Percentiles rank a stretch among this genome's conserved stretches.
These are phyloP conservation scores for Boletus pseudo-olivaceus DNA, from an alignment of 768 basidiomycete genomes.

Conservation along the genomic window DNA sequence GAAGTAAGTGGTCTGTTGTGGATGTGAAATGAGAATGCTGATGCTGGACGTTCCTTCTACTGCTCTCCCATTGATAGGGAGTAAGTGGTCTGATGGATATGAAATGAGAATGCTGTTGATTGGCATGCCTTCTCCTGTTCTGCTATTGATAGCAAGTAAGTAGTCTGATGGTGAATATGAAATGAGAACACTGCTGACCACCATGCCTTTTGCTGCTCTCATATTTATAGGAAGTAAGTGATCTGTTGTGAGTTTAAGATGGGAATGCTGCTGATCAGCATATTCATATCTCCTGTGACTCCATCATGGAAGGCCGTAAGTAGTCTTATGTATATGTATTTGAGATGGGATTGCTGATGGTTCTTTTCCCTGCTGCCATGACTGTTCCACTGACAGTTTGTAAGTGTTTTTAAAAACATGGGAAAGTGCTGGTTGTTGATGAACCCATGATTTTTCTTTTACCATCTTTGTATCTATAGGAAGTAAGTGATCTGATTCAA, in stretches of 20 bases:
- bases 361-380: not conserved
- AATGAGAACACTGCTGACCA: not conserved
- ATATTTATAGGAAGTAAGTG: not conserved
- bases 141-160: too few species aligned
- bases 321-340: too few species aligned
- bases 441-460: not conserved
- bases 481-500: not conserved
- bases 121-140: not conserved
- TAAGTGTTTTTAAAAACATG: not conserved
- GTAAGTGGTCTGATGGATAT: not conserved
- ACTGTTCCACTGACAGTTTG: not conserved
- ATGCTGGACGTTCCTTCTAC: not conserved
- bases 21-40: not conserved
- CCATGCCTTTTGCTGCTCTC: not conserved
- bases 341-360: too few species aligned
- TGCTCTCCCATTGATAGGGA: not conserved
- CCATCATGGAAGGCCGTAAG: too few species aligned
- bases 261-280: not conserved
- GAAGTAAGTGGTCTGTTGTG: not conserved
- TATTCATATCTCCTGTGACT: not conserved
- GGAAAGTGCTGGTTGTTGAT: not conserved
- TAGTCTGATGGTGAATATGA: too few species aligned
- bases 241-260: not conserved
- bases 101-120: not conserved
- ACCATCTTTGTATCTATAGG: not conserved